These are phyloP conservation scores for Pythium dissotocum DNA, from an alignment of 352 stramenopile species.

Conservation along the genomic window DNA sequence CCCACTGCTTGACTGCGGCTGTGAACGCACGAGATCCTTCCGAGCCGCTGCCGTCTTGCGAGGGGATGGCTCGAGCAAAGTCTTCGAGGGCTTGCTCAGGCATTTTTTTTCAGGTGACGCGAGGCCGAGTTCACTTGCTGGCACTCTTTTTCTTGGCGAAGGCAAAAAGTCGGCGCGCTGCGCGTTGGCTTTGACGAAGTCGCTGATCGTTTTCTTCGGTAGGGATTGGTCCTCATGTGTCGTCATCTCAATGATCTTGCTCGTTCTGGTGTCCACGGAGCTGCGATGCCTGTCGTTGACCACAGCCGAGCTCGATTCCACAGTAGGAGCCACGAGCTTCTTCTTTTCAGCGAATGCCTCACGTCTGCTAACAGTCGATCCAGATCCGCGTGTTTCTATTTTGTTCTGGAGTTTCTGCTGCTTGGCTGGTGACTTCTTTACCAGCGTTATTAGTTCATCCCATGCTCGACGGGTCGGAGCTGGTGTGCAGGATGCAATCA, in stretches of 20 bases:
- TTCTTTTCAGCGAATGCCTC: too few species aligned
- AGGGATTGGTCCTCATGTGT: background rate
- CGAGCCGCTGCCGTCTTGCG: too few species aligned
- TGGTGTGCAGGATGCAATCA: background rate
- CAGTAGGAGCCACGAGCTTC: too few species aligned
- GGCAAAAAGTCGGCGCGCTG: background rate
- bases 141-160: background rate
- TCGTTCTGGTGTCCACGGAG: too few species aligned
- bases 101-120: background rate
- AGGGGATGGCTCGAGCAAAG: background rate
- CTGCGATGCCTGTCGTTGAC: too few species aligned
- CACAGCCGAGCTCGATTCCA: too few species aligned
- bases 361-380: background rate
- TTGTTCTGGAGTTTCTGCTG: background rate
- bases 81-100: background rate
- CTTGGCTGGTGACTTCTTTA: background rate
- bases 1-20: background rate
- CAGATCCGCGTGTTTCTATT: background rate
- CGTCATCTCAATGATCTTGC: background rate
- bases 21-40: background rate
- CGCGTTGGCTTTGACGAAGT: background rate
- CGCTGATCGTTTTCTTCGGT: background rate
- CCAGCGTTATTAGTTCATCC: background rate
- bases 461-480: background rate
- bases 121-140: background rate